Evolutionary conservation across 129 eudicot species (phyloP), one percentile per base, ranked within the genome.

Genomic region (Flaveria bidentis): DNA sequence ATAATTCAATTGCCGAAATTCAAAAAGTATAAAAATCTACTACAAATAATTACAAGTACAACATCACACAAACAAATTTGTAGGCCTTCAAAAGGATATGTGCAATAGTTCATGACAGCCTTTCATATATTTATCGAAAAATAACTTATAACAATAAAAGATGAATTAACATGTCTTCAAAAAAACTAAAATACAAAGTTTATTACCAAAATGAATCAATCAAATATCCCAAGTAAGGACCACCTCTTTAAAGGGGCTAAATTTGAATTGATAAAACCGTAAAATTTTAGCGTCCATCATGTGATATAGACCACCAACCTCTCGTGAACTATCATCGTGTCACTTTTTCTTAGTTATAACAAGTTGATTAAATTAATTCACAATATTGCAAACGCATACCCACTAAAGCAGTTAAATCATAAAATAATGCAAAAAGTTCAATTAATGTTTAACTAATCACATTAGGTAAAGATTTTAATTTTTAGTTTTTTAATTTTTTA

Each of bases 271-370:
- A 41, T 5, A 66, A 80, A 12, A 17, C 5, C 18, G 63, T 36
- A 50, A 70, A 80, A 74, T 56, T 80, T 64, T 30, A 60, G 65
- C 26, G 36, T 66, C 69, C 82, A 70, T 46, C 84, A 80, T 73
- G 75, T 74, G 75, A 66, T 74, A 53, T 67, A 56, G 70, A 80
- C 80, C 79, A 80, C 84, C 84, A 74, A 80, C 58, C 75, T 74
- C 84, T 74, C 76, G 76, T 80, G 80, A 80, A 67, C 76, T 74
- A 80, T 80, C 80, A 67, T 80, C 76, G 76, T 74, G 56, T 45
- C 47, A 28, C 64, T 39, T 64, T 74, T 74, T 74, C 18, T 55
- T 15, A 66, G 9, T 47, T 67, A 80, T 7, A 46, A 56, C 84
- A 80, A 67, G 30, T 80, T 74, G 84, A 53, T 67, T 67, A 67